Conservation (phyloP, 139 green algal genomes). For the Astrephomene gubernaculifera region DNA sequence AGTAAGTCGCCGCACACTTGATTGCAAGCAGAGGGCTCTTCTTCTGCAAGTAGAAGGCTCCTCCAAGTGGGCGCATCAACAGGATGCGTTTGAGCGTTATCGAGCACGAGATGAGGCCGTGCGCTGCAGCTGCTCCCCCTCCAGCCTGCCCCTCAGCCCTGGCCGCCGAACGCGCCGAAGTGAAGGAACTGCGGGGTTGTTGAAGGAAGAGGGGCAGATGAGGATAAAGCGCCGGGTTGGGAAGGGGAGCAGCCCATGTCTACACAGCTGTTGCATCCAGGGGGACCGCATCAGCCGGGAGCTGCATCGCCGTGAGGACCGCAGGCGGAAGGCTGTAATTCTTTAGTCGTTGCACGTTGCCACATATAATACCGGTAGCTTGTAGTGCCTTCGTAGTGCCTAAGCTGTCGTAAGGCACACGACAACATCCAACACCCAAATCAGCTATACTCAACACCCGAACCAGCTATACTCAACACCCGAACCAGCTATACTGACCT, state of each 20-base stretch:
- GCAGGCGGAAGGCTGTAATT: not conserved
- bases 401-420: not conserved
- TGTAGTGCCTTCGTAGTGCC: not conserved
- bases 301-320: not conserved
- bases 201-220: not conserved
- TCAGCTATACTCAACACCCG: too few species aligned
- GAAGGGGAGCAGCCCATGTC: not conserved
- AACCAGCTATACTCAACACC: too few species aligned
- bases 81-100: too few species aligned
- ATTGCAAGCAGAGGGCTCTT: too few species aligned
- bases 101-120: too few species aligned
- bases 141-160: too few species aligned
- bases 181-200: conserved; percentile 15
- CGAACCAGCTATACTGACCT: too few species aligned
- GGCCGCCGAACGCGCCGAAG: conserved; percentile 2
- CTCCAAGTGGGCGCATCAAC: too few species aligned
- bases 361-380: not conserved
- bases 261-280: not conserved
- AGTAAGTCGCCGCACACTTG: too few species aligned
- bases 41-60: too few species aligned
- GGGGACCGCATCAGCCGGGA: not conserved
- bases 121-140: too few species aligned
- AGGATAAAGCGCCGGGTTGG: not conserved
- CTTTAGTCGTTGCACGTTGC: not conserved
- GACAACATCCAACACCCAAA: too few species aligned